Evolutionary conservation across 75 land plant genomes (phyloP), one percentile per base, ranked within the genome.

Genomic region (Sequoia sempervirens): DNA sequence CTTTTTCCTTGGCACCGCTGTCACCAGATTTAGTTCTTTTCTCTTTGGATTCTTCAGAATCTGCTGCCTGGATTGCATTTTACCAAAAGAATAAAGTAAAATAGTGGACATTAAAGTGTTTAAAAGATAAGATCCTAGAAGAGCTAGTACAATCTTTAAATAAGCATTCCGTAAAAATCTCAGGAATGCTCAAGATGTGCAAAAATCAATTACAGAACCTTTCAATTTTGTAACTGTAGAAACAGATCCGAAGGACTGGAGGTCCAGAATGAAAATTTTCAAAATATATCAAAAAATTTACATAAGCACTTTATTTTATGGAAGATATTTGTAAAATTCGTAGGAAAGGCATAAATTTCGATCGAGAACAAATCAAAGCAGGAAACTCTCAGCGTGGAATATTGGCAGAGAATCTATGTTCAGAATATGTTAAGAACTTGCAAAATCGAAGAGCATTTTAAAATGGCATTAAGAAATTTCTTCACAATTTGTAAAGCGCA

Each of bases 41-140:
- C 13, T 81, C 82, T 46, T 81, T 81, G 61, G 82, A 81, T 32
- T 81, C 82, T 54, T 50, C 56, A 17, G 82, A 81, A 54, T 81
- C 82, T 81, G 64, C 43, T 38, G 80, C 73, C 73, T 70, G 73
- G 15, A 70, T 12, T 32, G 34, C 32, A 70, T 70, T 70, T 32
- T 30, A 14, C 36, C 32, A 70, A 7, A 30, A 70, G 36, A 61
- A 23, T 58, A 58, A 23, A 61, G 66, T 61, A 5, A 61, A 61
- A 20, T 23, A 23, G 8, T 61, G 66, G 6, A 61, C 66, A 61
- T 61, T 23, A 6, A 26, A 23, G 26, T 18, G 23, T 5, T 3
- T 56, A 56, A 20, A 56, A 8, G 66, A 6, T 61, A 61, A 61
- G 0, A 23, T 6, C 66, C 66, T 61, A 20, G n/a, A 61, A 61